Evolutionary conservation across 2,329 filamentous ascomycete species (phyloP).

Genomic region (Coniochaeta sp.): DNA sequence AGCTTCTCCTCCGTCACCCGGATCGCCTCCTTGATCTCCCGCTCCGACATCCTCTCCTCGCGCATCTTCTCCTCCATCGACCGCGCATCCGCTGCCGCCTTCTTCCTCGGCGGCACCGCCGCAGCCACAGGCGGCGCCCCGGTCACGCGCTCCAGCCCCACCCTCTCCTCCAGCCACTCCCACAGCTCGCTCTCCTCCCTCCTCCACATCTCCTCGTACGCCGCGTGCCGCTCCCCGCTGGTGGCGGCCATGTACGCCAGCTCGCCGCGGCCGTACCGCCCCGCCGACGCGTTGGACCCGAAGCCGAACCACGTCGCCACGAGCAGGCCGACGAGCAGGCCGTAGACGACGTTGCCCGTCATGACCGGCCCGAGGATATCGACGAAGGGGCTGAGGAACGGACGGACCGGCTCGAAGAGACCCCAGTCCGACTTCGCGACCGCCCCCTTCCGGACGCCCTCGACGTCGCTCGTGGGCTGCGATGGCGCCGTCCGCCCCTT

Average conservation of each 20-base stretch:
- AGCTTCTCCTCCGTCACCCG: conserved; percentile 81
- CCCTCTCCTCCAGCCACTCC: conserved; percentile 87
- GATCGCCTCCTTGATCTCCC: conserved; percentile 74
- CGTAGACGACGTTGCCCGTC: conserved; percentile 70
- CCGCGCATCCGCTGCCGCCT: conserved; percentile 26
- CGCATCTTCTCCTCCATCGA: conserved; percentile 49
- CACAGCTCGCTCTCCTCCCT: conserved; percentile 82
- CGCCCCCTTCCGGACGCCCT: conserved; percentile 33
- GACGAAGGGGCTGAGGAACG: conserved; percentile 60
- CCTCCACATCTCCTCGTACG: conserved; percentile 91
- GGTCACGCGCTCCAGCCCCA: conserved; percentile 58
- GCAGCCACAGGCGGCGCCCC: conserved; percentile 18
- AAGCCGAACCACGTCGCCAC: conserved; percentile 69
- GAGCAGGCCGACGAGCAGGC: conserved; percentile 65
- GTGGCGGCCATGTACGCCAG: conserved; percentile 31
- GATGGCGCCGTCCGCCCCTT: conserved; percentile 39
- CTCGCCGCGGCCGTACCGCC: conserved; percentile 29
- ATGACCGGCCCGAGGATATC: conserved; percentile 65
- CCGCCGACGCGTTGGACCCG: conserved; percentile 31
- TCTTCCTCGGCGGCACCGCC: not conserved
- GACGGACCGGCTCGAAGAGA: conserved; percentile 68
- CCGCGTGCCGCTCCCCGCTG: conserved; percentile 62
- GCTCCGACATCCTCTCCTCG: conserved; percentile 58
- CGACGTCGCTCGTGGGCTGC: conserved; percentile 30
- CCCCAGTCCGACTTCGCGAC: conserved; percentile 59